Conservation (phyloP, 1,284 basidiomycete genomes). For the Cryptococcus neoformans region DNA sequence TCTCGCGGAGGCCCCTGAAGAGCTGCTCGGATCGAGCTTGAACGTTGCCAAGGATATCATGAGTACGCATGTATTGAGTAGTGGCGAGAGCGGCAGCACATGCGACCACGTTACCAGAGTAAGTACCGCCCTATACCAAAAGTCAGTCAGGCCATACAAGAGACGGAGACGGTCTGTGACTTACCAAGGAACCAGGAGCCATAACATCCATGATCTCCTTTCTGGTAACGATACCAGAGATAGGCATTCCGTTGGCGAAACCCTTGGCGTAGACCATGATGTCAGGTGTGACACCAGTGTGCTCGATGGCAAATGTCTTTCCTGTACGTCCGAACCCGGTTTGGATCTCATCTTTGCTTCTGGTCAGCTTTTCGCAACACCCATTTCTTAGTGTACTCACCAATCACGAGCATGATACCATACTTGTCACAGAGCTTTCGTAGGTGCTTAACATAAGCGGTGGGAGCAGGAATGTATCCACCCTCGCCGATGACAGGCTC, state of each 20-base stretch:
- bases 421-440: constrained; percentile 79
- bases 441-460: constrained; percentile 71
- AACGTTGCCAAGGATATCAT: constrained; percentile 69
- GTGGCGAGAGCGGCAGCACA: constrained; percentile 76
- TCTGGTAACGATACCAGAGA: constrained; percentile 78
- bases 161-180: constrained; percentile 1
- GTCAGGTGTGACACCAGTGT: constrained; percentile 69
- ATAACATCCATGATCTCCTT: constrained; percentile 65
- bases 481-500: constrained; percentile 91
- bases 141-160: neutral
- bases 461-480: constrained; percentile 84
- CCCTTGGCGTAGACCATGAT: constrained; percentile 79
- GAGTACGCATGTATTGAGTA: constrained; percentile 22
- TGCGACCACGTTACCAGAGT: constrained; percentile 75
- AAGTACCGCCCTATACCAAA: constrained; percentile 26
- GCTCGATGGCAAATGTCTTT: constrained; percentile 69
- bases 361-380: neutral
- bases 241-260: constrained; percentile 63
- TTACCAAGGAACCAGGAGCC: constrained; percentile 27
- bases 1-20: constrained; percentile 57
- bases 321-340: constrained; percentile 52
- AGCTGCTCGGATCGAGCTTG: constrained; percentile 67
- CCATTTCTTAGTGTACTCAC: constrained; percentile 60
- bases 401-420: constrained; percentile 63
- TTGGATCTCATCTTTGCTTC: constrained; percentile 45